Evolutionary conservation across 2,329 filamentous ascomycete species (phyloP).

Genomic region (Fusarium globosum): DNA sequence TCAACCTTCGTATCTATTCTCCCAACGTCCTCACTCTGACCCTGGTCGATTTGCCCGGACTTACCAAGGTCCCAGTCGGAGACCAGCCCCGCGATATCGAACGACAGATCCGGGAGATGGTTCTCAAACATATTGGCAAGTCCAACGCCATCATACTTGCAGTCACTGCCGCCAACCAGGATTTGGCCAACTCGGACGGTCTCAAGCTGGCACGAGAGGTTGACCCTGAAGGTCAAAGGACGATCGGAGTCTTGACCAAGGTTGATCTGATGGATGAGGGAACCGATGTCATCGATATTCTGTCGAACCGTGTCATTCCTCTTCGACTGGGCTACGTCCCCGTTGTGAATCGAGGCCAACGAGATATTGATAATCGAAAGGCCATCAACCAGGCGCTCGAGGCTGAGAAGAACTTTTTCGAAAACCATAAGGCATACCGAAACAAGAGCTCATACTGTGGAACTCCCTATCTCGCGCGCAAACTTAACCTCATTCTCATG

Average conservation of each 20-base stretch:
- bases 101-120: slow-evolving; percentile 96
- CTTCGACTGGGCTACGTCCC: slow-evolving; percentile 94
- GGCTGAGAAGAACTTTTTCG: slow-evolving; percentile 96
- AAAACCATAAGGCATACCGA: slow-evolving; percentile 97
- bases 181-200: slow-evolving; percentile 98
- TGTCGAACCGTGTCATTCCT: slow-evolving; percentile 96
- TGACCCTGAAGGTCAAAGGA: slow-evolving; percentile 95
- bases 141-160: slow-evolving; percentile 98
- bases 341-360: slow-evolving; percentile 96
- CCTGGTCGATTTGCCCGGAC: slow-evolving; percentile 92
- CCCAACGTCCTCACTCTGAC: slow-evolving; percentile 98
- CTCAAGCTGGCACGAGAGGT: slow-evolving; percentile 96
- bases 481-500: slow-evolving; percentile 98
- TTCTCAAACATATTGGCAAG: slow-evolving; percentile 98
- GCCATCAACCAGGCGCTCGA: slow-evolving; percentile 91
- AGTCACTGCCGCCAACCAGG: slow-evolving; percentile 95
- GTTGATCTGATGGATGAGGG: slow-evolving; percentile 99
- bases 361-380: slow-evolving; percentile 99
- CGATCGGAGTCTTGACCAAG: slow-evolving; percentile 98
- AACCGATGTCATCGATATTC: slow-evolving; percentile 97
- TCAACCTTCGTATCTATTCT: slow-evolving; percentile 98
- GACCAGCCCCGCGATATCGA: slow-evolving; percentile 98
- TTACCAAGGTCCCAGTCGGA: slow-evolving; percentile 96
- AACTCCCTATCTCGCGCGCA: slow-evolving; percentile 94
- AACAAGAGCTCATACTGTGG: slow-evolving; percentile 99